Percentiles rank a stretch among this genome's conserved stretches.
phyloP scores from a whole-genome alignment of 305 asterid species.

The Nicotiana rustica region DNA sequence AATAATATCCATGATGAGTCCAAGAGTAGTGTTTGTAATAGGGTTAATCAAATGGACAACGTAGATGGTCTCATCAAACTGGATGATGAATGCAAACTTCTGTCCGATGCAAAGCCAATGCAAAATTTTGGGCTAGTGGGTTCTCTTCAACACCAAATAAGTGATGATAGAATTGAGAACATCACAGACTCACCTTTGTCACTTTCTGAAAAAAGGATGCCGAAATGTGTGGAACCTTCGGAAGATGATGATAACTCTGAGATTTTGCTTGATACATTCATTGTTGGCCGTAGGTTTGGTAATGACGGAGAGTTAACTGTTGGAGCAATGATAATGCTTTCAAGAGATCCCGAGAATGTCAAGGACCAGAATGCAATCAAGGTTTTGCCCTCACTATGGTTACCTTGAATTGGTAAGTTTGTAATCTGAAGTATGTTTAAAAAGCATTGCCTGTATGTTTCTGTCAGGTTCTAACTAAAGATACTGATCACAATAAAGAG shows the following conservation, averaged over 20 bases:
- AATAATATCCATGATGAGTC: slow-evolving; percentile 36
- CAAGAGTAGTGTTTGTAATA: slow-evolving; percentile 35
- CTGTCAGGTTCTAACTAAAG: slow-evolving; percentile 71
- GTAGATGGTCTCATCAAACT: slow-evolving; percentile 44
- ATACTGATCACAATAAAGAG: slow-evolving; percentile 52
- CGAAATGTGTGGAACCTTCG: slow-evolving; percentile 42
- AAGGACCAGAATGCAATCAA: slow-evolving; percentile 85
- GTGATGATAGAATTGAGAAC: slow-evolving; percentile 41
- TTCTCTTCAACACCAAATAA: slow-evolving; percentile 37
- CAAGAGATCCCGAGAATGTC: slow-evolving; percentile 75
- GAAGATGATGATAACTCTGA: slow-evolving; percentile 51
- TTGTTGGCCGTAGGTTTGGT: slow-evolving; percentile 86
- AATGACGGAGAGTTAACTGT: slow-evolving; percentile 51
- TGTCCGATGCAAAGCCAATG: slow-evolving; percentile 34
- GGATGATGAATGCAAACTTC: slow-evolving; percentile 32
- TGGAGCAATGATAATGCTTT: slow-evolving; percentile 64
- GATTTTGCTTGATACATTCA: slow-evolving; percentile 61
- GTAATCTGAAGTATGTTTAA: slow-evolving; percentile 31
- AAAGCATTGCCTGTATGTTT: slow-evolving; percentile 33
- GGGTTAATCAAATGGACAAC: slow-evolving; percentile 37
- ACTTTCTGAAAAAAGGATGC: slow-evolving; percentile 41
- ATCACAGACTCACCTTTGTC: slow-evolving; percentile 40
- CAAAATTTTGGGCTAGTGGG: slow-evolving; percentile 38
- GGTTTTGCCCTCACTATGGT: slow-evolving; percentile 52
- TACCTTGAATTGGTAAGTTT: slow-evolving; percentile 34